Evolutionary conservation across 116 monocot species (phyloP).

Genomic region (Iris pallida): DNA sequence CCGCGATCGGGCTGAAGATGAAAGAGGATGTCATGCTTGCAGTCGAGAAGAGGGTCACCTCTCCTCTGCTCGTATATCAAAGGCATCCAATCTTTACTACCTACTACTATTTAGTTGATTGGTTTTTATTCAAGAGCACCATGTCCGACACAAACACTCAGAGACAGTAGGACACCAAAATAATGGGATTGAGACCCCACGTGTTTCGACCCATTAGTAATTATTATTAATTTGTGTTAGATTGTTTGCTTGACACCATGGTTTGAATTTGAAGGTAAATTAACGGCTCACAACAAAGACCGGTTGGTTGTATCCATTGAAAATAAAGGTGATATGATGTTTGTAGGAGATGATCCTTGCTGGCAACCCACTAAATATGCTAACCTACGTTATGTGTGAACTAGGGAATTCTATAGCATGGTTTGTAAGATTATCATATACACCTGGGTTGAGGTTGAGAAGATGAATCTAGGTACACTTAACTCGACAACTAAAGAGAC

Average conservation of each 20-base stretch:
- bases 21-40: conserved; percentile 89
- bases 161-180: too few relatives aligned
- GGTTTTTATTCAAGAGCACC: too few relatives aligned
- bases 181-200: too few relatives aligned
- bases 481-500: conserved; percentile 15
- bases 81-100: too few relatives aligned
- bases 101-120: too few relatives aligned
- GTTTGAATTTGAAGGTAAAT: conserved; percentile 73
- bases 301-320: conserved; percentile 82
- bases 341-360: conserved; percentile 94
- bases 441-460: conserved; percentile 60
- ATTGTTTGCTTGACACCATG: too few relatives aligned
- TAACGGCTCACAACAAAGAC: conserved; percentile 38
- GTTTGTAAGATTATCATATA: conserved; percentile 65
- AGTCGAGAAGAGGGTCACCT: conserved; percentile 87
- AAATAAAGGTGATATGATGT: too few relatives aligned
- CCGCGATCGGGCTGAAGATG: conserved; percentile 86
- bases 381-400: not conserved
- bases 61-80: too few relatives aligned
- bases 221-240: too few relatives aligned
- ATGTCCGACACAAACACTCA: too few relatives aligned
- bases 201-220: too few relatives aligned
- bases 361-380: conserved; percentile 18
- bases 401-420: conserved; percentile 59
- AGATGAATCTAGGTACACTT: conserved; percentile 40